Percentiles rank a stretch among this genome's conserved stretches.
phyloP scores from a whole-genome alignment of 495 filamentous ascomycete genomes.

The Opeltia flavorubescens region DNA sequence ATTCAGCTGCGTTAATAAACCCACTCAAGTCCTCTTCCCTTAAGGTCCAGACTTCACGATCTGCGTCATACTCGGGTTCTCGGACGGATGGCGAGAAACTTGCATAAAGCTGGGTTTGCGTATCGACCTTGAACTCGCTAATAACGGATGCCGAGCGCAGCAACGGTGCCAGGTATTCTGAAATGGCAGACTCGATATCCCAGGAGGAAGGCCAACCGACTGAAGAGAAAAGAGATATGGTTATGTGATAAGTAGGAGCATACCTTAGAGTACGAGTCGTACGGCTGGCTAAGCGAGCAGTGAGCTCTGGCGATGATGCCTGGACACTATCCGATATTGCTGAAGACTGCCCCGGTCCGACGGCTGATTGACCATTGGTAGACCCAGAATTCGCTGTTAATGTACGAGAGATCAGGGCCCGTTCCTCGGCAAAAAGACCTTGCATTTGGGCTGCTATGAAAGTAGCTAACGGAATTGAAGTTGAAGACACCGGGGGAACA shows the following conservation, averaged over 20 bases:
- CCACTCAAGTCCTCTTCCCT: conserved; percentile 78
- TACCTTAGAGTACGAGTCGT: conserved; percentile 79
- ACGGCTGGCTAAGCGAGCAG: conserved; percentile 39
- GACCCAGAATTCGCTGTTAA: conserved; percentile 45
- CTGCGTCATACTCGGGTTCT: conserved; percentile 37
- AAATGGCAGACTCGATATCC: conserved; percentile 77
- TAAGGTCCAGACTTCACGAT: conserved; percentile 45
- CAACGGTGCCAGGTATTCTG: conserved; percentile 69
- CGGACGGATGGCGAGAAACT: conserved; percentile 59
- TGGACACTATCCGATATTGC: conserved; percentile 26
- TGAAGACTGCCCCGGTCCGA: conserved; percentile 12
- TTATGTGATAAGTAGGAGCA: conserved; percentile 85
- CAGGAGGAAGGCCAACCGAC: conserved; percentile 66
- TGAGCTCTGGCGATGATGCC: conserved; percentile 30
- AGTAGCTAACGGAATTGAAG: conserved; percentile 58
- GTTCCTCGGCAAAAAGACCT: conserved; percentile 73
- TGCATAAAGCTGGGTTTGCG: conserved; percentile 89
- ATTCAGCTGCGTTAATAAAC: conserved; percentile 96
- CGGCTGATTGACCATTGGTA: conserved; percentile 13
- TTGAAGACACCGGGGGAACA: conserved; percentile 51
- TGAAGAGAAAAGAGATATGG: conserved; percentile 86
- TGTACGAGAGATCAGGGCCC: conserved; percentile 73
- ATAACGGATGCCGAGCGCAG: conserved; percentile 64
- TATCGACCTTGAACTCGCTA: conserved; percentile 93
- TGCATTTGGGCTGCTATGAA: conserved; percentile 73